Conservation (phyloP, 169 alveolate species). For the Plasmodium chabaudi region DNA sequence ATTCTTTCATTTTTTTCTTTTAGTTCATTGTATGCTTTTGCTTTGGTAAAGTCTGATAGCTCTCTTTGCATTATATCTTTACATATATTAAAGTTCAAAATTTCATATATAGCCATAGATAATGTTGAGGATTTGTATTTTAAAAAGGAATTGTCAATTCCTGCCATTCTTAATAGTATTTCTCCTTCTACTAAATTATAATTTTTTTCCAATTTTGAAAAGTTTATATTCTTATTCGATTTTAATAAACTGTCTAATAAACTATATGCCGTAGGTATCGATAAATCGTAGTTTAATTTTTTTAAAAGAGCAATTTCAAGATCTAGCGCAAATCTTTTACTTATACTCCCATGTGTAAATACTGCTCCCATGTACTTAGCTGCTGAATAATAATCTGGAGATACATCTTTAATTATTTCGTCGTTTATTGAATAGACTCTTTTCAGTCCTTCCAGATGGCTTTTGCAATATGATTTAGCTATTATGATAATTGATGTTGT, state of each 20-base stretch:
- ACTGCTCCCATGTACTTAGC: slow-evolving; percentile 53
- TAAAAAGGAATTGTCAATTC: slow-evolving; percentile 53
- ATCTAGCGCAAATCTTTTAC: slow-evolving; percentile 66
- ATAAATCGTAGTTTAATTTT: slow-evolving; percentile 69
- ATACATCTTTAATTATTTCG: slow-evolving; percentile 50
- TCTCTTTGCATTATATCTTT: slow-evolving; percentile 73
- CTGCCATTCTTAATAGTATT: slow-evolving; percentile 58
- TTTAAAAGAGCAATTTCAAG: slow-evolving; percentile 55
- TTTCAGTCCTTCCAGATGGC: slow-evolving; percentile 67
- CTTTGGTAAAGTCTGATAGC: slow-evolving; percentile 10
- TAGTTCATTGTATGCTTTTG: neutral
- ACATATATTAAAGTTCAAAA: slow-evolving; percentile 60
- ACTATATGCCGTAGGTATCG: slow-evolving; percentile 71
- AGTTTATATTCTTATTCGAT: slow-evolving; percentile 67
- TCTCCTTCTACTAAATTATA: slow-evolving; percentile 71
- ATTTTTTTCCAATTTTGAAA: slow-evolving; percentile 37
- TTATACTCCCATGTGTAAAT: slow-evolving; percentile 37
- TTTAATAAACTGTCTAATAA: slow-evolving; percentile 60
- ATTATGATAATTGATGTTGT: slow-evolving; percentile 35
- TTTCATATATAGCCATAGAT: slow-evolving; percentile 75
- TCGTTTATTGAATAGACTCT: slow-evolving; percentile 57
- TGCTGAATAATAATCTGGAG: slow-evolving; percentile 71
- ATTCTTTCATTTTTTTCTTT: neutral
- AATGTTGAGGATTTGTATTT: slow-evolving; percentile 70
- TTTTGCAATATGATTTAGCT: slow-evolving; percentile 52